Conservation (phyloP, 352 stramenopile species). For the Pythium guiyangense region DNA sequence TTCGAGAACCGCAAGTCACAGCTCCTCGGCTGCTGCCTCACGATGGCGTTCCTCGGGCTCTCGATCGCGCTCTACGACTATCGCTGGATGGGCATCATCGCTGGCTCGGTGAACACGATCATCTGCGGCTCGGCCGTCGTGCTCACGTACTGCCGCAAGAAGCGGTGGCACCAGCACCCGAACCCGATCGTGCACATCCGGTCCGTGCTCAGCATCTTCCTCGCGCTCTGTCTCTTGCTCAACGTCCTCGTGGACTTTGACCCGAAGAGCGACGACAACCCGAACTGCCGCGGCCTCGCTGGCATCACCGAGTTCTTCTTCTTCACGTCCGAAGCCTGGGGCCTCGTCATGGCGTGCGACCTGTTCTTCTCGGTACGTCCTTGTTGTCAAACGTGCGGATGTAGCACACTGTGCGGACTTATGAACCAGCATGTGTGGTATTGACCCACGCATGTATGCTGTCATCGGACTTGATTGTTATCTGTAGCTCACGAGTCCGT, state of each 20-base stretch:
- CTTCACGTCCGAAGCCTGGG: conserved; percentile 83
- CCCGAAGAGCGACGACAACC: conserved; percentile 33
- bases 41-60: conserved; percentile 81
- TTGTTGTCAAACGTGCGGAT: neutral
- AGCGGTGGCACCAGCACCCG: conserved; percentile 86
- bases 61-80: conserved; percentile 88
- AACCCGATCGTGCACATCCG: conserved; percentile 88
- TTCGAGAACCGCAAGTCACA: conserved; percentile 89
- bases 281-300: conserved; percentile 61
- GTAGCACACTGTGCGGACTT: conserved; percentile 1
- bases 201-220: conserved; percentile 80
- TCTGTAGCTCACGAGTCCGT: conserved; percentile 69
- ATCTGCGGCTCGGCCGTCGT: conserved; percentile 84
- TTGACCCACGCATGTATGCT: neutral
- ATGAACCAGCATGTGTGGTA: neutral
- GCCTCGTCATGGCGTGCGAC: conserved; percentile 86
- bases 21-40: conserved; percentile 78
- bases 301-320: conserved; percentile 89
- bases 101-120: conserved; percentile 85
- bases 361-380: conserved; percentile 68
- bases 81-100: conserved; percentile 83
- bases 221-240: conserved; percentile 76
- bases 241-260: conserved; percentile 83
- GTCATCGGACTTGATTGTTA: neutral
- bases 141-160: conserved; percentile 85